Evolutionary conservation across 192 early-diverging fungal genomes (phyloP).

Genomic region (Dissophora ornata): DNA sequence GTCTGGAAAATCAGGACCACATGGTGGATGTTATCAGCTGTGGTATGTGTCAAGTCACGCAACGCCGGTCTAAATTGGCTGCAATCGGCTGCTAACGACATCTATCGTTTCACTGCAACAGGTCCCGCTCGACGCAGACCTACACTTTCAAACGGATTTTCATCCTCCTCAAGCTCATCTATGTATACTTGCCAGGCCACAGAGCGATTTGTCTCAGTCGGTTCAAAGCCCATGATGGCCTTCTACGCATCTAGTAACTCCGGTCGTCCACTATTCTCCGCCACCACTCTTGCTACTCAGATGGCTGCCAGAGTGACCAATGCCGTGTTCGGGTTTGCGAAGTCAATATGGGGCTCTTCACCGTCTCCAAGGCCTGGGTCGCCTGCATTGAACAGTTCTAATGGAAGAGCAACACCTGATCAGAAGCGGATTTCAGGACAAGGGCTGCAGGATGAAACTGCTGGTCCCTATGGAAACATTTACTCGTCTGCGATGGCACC

Average conservation of each 20-base stretch:
- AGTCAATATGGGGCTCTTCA: constrained; percentile 68
- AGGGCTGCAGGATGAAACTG: constrained; percentile 31
- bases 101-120: not conserved
- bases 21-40: constrained; percentile 60
- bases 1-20: constrained; percentile 56
- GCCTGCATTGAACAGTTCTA: constrained; percentile 17
- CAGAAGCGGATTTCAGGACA: constrained; percentile 33
- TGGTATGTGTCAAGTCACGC: constrained; percentile 18
- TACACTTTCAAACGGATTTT: constrained; percentile 40
- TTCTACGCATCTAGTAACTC: constrained; percentile 64
- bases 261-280: constrained; percentile 61
- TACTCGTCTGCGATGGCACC: constrained; percentile 64
- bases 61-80: not conserved
- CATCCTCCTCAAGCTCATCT: constrained; percentile 50
- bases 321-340: constrained; percentile 77
- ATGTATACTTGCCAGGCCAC: constrained; percentile 58
- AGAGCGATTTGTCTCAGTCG: constrained; percentile 65
- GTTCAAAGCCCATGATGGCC: constrained; percentile 66
- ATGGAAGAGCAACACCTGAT: constrained; percentile 26
- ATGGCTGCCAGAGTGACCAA: constrained; percentile 62
- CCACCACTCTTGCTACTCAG: constrained; percentile 61
- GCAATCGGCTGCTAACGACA: too few relatives aligned
- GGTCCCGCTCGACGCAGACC: constrained; percentile 50
- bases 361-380: constrained; percentile 37
- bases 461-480: constrained; percentile 49